These are phyloP conservation scores for Ustilago trichophora DNA, from an alignment of 1,284 basidiomycete species.

Conservation along the genomic window DNA sequence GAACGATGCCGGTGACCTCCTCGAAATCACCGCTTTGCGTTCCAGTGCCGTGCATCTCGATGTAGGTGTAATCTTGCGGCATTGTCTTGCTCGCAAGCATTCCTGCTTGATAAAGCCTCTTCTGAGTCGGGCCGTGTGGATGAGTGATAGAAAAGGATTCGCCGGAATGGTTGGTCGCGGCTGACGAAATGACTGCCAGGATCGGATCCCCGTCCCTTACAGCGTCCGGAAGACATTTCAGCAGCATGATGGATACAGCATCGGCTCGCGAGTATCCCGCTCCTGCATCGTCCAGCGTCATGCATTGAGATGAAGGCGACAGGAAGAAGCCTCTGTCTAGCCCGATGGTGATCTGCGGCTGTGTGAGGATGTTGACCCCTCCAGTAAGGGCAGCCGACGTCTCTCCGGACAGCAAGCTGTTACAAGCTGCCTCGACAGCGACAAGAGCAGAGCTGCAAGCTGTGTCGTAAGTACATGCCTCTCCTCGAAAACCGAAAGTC, in stretches of 20 bases:
- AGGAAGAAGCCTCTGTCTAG: slow-evolving; percentile 53
- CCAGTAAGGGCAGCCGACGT: slow-evolving; percentile 35
- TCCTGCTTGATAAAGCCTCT: slow-evolving; percentile 31
- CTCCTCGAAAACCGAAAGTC: slow-evolving; percentile 40
- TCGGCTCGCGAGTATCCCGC: slow-evolving; percentile 49
- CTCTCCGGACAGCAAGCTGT: slow-evolving; percentile 23
- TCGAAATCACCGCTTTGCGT: slow-evolving; percentile 50
- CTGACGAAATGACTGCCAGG: slow-evolving; percentile 38
- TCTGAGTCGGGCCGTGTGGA: slow-evolving; percentile 44
- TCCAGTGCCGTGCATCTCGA: slow-evolving; percentile 53
- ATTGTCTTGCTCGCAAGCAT: slow-evolving; percentile 35
- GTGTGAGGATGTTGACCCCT: slow-evolving; percentile 49
- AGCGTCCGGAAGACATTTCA: slow-evolving; percentile 46
- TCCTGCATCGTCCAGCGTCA: slow-evolving; percentile 46
- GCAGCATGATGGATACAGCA: slow-evolving; percentile 41
- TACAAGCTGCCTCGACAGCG: slow-evolving; percentile 48
- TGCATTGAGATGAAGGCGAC: slow-evolving; percentile 46
- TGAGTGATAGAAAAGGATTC: slow-evolving; percentile 52
- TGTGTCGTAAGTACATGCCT: slow-evolving; percentile 46
- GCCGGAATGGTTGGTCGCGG: slow-evolving; percentile 49
- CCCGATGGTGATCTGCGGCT: slow-evolving; percentile 52
- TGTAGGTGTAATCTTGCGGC: slow-evolving; percentile 29
- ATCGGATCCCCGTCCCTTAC: slow-evolving; percentile 43
- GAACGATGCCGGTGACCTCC: slow-evolving; percentile 50
- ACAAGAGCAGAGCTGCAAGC: slow-evolving; percentile 50